Evolutionary conservation across 495 filamentous ascomycete genomes (phyloP), one percentile per base, ranked within the genome.

Genomic region (Tuber aestivum): DNA sequence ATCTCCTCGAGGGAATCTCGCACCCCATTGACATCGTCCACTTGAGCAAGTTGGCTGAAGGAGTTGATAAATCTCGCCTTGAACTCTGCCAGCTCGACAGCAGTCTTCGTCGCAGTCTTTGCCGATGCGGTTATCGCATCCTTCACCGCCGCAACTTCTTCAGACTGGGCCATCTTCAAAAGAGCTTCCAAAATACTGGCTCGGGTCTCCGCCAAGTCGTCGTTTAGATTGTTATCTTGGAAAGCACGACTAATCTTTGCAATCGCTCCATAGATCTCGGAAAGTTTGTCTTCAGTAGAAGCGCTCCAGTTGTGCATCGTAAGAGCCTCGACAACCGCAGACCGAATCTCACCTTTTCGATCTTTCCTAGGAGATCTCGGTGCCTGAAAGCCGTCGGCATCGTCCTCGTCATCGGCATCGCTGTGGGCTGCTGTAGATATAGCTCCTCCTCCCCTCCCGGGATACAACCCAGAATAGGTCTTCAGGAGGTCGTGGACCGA

Each of bases 371-470:
- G 90, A 74, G 88, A 90, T 41, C 91, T 89, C 42, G 88, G 86
- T 61, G 85, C 84, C 45, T 84, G 83, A 12, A 84, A 84, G 0
- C 82, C 83, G 69, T 83, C 77, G 37, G 85, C 79, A 38, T 89
- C 89, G 27, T 88, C 94, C 81, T 97, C 94, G 77, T 98, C 95
- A 78, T 98, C 95, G 2, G 95, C 95, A 84, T 97, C 95, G 75
- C 94, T 97, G 70, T 89, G 89, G 61, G 89, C 84, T 61, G 91
- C 89, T 16, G 87, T 87, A 70, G 91, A 91, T 82, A 78, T 90
- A 91, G 77, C 88, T 86, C 78, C 83, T 48, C 84, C 83, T 72
- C 84, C 83, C 68, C 84, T 79, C 72, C 81, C 86, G 21, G 83
- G 77, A 77, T 85, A 78, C 20, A 83, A 83, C n/a, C 83, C 81